phyloP scores from a whole-genome alignment of 495 filamentous ascomycete species.

The Aspergillus biplanus region DNA sequence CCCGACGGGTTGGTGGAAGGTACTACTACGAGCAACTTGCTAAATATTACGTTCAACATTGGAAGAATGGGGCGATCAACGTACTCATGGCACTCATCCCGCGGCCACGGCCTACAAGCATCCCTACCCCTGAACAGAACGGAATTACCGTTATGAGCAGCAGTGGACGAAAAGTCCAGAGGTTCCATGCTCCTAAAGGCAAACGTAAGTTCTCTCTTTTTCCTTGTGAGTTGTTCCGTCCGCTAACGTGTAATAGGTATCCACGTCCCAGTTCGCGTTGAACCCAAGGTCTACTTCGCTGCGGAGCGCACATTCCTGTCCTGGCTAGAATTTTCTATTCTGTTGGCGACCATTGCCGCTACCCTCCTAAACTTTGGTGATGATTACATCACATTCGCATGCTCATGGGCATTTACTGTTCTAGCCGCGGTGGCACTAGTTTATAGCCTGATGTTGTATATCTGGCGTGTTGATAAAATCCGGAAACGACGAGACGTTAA shows the following conservation, averaged over 20 bases:
- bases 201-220: conserved; percentile 60
- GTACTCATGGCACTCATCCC: conserved; percentile 59
- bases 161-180: conserved; percentile 57
- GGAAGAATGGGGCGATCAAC: conserved; percentile 43
- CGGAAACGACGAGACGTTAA: conserved; percentile 76
- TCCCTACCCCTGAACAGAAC: conserved; percentile 54
- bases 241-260: conserved; percentile 58
- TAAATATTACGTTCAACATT: conserved; percentile 46
- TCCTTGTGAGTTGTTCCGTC: background rate
- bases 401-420: conserved; percentile 78
- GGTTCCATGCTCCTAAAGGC: conserved; percentile 85
- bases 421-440: conserved; percentile 73
- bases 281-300: conserved; percentile 97
- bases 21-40: conserved; percentile 64
- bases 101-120: conserved; percentile 59
- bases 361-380: conserved; percentile 88
- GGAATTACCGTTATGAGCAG: conserved; percentile 54
- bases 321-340: conserved; percentile 96
- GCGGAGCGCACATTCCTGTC: conserved; percentile 94
- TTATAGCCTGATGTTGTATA: conserved; percentile 80
- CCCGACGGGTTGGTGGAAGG: conserved; percentile 70
- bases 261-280: conserved; percentile 91
- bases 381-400: conserved; percentile 58
- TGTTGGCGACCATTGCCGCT: conserved; percentile 88
- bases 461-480: conserved; percentile 86